A percentile compares a stretch with the other conserved stretches of the same genome.
Conservation (phyloP, 140 eudicot species). For the Ambrosia hybrid region DNA sequence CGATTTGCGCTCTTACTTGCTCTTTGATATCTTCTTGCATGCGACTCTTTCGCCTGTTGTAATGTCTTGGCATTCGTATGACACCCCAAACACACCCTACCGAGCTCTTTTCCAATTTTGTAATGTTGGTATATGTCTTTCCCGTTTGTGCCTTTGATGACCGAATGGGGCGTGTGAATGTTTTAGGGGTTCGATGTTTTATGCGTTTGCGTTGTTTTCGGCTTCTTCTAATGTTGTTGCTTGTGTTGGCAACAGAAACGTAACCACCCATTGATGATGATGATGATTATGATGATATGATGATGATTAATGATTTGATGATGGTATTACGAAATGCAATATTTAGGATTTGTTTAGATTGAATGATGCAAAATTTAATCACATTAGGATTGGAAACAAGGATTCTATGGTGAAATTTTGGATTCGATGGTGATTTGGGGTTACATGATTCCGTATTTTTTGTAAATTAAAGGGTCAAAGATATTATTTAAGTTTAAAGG, state of each 20-base stretch:
- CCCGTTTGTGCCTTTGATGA: constrained; percentile 46
- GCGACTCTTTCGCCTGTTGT: constrained; percentile 57
- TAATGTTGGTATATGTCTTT: constrained; percentile 49
- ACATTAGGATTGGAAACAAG: constrained; percentile 27
- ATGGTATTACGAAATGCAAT: constrained; percentile 14
- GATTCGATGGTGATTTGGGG: constrained; percentile 26
- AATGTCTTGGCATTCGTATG: constrained; percentile 55
- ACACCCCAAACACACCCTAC: constrained; percentile 86
- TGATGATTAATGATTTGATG: too few relatives aligned
- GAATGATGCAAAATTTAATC: constrained; percentile 5
- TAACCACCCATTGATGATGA: constrained; percentile 64
- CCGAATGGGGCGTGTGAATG: constrained; percentile 35
- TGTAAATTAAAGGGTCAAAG: too few relatives aligned
- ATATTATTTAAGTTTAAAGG: too few relatives aligned
- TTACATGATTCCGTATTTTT: constrained; percentile 12
- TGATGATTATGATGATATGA: too few relatives aligned
- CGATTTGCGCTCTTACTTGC: constrained; percentile 60
- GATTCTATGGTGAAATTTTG: constrained; percentile 21
- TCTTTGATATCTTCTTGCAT: constrained; percentile 80
- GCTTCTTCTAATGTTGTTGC: constrained; percentile 20
- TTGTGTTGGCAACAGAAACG: constrained; percentile 45
- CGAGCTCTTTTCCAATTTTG: constrained; percentile 69
- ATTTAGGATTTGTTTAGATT: constrained; percentile 19
- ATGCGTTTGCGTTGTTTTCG: constrained; percentile 6
- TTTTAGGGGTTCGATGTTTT: background rate